Conservation (phyloP, 2,329 filamentous ascomycete genomes). For the Neonectria punicea region DNA sequence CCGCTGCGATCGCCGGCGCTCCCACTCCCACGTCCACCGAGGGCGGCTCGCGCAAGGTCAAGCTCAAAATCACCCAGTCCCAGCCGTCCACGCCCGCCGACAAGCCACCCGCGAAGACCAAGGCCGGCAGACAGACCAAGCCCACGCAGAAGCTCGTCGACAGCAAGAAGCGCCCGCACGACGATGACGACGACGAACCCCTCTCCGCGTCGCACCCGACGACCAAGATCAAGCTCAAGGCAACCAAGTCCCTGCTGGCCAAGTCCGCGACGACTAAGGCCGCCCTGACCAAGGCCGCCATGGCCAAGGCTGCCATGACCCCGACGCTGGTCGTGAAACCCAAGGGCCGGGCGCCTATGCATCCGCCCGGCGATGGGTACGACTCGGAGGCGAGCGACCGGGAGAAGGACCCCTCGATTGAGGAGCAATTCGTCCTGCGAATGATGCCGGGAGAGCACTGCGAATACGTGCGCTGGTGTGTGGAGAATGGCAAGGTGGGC, state of each 20-base stretch:
- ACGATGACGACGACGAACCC: conserved; percentile 62
- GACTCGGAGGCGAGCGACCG: conserved; percentile 95
- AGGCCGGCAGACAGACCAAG: conserved; percentile 68
- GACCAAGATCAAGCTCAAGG: conserved; percentile 66
- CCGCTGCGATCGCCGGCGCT: conserved; percentile 21
- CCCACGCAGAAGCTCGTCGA: conserved; percentile 67
- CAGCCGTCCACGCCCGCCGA: conserved; percentile 52
- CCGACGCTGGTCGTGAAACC: conserved; percentile 64
- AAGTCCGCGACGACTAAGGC: not conserved
- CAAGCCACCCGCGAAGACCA: conserved; percentile 59
- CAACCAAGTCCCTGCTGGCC: conserved; percentile 48
- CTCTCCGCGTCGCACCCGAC: conserved; percentile 48
- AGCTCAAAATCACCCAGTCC: conserved; percentile 55
- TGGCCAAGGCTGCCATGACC: conserved; percentile 51
- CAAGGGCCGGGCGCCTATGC: conserved; percentile 74
- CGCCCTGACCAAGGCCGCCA: conserved; percentile 64
- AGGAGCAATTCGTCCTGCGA: conserved; percentile 89
- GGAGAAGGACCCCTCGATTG: conserved; percentile 86
- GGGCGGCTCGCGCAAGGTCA: conserved; percentile 50
- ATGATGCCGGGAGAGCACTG: conserved; percentile 89
- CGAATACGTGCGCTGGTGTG: conserved; percentile 80
- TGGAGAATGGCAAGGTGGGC: conserved; percentile 82
- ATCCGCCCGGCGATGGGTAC: conserved; percentile 87
- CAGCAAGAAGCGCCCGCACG: conserved; percentile 70
- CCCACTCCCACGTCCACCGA: conserved; percentile 43